Evolutionary conservation across 495 filamentous ascomycete species (phyloP), one percentile per base, ranked within the genome.

Genomic region (Astrocystis sublimbata): DNA sequence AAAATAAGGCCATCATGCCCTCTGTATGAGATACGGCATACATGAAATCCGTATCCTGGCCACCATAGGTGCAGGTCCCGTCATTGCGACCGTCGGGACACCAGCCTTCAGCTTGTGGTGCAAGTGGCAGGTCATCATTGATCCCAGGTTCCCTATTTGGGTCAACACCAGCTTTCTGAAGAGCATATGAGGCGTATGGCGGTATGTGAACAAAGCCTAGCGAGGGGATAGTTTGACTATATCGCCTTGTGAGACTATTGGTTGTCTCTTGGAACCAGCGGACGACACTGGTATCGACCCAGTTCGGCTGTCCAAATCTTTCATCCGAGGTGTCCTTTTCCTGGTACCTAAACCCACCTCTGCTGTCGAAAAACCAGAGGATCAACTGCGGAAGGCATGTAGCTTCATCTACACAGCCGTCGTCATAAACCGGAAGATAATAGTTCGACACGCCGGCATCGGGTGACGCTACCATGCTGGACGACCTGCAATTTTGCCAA

Each of bases 141-240:
- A 91, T 78, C 2, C 89, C 89, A 0, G 89, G 89, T 26, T 86
- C 78, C 0, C 64, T 71, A 36, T 78, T 65, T 0, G 71, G 46
- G 46, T 77, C 68, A 1, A 80, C 54, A 0, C 79, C 75, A 9
- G 54, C 71, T 10, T 70, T 28, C 64, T 89, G 85, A 7, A 85
- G 73, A 26, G 73, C 78, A 0, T 76, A 75, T 57, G 83, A 85
- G 0, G 87, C 86, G 51, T 81, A 79, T 2, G 79, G 76, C 2
- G 89, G 89, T 57, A 92, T 92, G 66, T 92, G 89, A 10, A 88
- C 87, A 69, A 92, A 92, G 0, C 83, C 88, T 2, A 92, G 65
- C 13, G 85, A 86, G 0, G 89, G 89, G 21, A 91, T 79, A 1
- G 58, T 63, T 12, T 52, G 62, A 1, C 74, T 71, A 40, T 83